A percentile compares a stretch with the other conserved stretches of the same genome.
phyloP scores from a whole-genome alignment of 495 filamentous ascomycete genomes.

The Neurospora sp. region DNA sequence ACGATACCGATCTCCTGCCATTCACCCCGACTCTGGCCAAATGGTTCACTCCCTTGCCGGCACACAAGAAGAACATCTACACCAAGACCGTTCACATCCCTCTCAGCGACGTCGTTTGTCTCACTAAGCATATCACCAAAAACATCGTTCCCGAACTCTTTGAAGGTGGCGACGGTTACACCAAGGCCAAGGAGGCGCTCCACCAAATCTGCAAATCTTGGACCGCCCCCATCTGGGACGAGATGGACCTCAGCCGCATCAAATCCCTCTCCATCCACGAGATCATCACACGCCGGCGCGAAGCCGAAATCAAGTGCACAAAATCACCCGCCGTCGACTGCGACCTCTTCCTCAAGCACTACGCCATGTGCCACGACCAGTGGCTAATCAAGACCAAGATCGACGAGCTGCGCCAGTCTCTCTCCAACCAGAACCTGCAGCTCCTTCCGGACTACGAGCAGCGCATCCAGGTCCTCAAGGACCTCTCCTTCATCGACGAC shows the following conservation, averaged over 20 bases:
- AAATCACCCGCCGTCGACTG: slow-evolving; percentile 50
- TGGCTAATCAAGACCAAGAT: slow-evolving; percentile 92
- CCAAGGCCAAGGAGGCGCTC: slow-evolving; percentile 49
- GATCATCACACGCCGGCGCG: slow-evolving; percentile 54
- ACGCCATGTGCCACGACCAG: slow-evolving; percentile 87
- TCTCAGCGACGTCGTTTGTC: slow-evolving; percentile 64
- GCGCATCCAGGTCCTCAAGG: slow-evolving; percentile 80
- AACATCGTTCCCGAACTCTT: slow-evolving; percentile 46
- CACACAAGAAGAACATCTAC: slow-evolving; percentile 45
- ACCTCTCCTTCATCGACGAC: slow-evolving; percentile 81
- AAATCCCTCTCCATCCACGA: slow-evolving; percentile 69
- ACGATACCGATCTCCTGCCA: slow-evolving; percentile 69
- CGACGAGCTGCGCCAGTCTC: slow-evolving; percentile 65
- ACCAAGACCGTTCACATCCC: slow-evolving; percentile 56
- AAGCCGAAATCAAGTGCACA: slow-evolving; percentile 47
- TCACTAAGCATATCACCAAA: slow-evolving; percentile 65
- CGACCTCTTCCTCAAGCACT: slow-evolving; percentile 74
- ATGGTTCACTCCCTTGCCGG: slow-evolving; percentile 50
- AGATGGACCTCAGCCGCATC: slow-evolving; percentile 71
- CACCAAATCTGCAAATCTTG: slow-evolving; percentile 55
- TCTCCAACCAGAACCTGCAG: slow-evolving; percentile 94
- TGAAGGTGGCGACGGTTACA: slow-evolving; percentile 29
- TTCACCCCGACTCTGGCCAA: slow-evolving; percentile 58
- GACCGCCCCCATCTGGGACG: slow-evolving; percentile 66
- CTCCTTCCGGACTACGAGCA: slow-evolving; percentile 97